Percentiles rank a stretch among this genome's conserved stretches.
Evolutionary conservation across 306 rosid species (phyloP).

Genomic region (Prunus campanulata): DNA sequence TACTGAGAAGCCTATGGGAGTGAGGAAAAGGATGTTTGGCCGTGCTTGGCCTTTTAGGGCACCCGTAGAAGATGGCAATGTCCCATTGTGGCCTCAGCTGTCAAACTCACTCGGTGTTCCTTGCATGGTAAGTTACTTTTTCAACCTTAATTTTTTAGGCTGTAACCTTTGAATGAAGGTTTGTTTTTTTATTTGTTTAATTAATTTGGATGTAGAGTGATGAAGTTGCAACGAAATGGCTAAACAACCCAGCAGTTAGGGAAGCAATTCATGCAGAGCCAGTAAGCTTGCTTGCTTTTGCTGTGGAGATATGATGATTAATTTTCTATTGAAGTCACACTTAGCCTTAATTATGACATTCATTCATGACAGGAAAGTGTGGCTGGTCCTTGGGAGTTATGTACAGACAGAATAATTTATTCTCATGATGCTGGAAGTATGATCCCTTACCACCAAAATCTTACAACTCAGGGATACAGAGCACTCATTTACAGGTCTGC

Average conservation of each 20-base stretch:
- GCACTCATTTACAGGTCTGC: slow-evolving; percentile 62
- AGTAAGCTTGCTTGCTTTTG: slow-evolving; percentile 19
- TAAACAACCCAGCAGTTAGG: slow-evolving; percentile 55
- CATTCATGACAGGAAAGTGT: slow-evolving; percentile 39
- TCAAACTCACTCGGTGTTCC: slow-evolving; percentile 19
- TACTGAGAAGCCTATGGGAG: slow-evolving; percentile 48
- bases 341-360: not conserved
- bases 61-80: slow-evolving; percentile 50
- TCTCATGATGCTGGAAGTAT: slow-evolving; percentile 55
- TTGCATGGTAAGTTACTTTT: slow-evolving; percentile 32
- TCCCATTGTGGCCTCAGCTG: slow-evolving; percentile 64
- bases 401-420: slow-evolving; percentile 38
- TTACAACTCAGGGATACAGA: slow-evolving; percentile 50
- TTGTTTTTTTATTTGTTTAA: not conserved
- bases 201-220: slow-evolving; percentile 39
- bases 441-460: slow-evolving; percentile 68
- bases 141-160: not conserved
- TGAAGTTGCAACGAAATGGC: slow-evolving; percentile 62
- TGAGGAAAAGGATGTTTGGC: slow-evolving; percentile 71
- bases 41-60: slow-evolving; percentile 79
- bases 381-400: slow-evolving; percentile 57
- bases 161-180: too few species aligned
- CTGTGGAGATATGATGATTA: not conserved
- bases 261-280: slow-evolving; percentile 60
- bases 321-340: not conserved